phyloP scores from a whole-genome alignment of 108 stramenopile genomes.

The Cylindrotheca closterium region DNA sequence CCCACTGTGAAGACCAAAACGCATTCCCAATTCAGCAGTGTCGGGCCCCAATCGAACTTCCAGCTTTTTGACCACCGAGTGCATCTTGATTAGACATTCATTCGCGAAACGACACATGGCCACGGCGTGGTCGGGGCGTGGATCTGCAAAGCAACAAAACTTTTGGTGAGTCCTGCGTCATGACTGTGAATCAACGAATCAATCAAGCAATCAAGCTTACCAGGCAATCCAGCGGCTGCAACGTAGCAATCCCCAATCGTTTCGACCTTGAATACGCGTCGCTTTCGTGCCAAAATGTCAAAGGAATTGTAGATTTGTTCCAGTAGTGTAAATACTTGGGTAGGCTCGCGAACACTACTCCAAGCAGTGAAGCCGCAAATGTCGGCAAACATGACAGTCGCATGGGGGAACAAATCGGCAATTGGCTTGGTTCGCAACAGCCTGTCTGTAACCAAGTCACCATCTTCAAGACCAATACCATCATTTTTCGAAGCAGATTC shows the following conservation, averaged over 20 bases:
- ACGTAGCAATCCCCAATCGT: not conserved
- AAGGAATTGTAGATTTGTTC: constrained; percentile 29
- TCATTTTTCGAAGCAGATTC: not conserved
- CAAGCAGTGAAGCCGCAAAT: constrained; percentile 15
- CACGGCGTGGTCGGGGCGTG: constrained; percentile 16
- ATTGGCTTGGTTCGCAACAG: not conserved
- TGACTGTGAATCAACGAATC: too few relatives aligned
- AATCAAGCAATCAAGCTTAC: too few relatives aligned
- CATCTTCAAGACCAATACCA: not conserved
- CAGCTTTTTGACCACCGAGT: constrained; percentile 1
- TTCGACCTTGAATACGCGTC: constrained; percentile 3
- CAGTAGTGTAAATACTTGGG: constrained; percentile 27
- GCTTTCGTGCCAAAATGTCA: constrained; percentile 13
- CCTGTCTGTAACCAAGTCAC: not conserved
- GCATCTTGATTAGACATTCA: constrained; percentile 15
- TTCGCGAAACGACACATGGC: constrained; percentile 17
- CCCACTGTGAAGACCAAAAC: constrained; percentile 6
- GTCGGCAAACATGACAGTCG: constrained; percentile 5
- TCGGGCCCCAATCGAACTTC: constrained; percentile 7
- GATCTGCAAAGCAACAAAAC: constrained; percentile 1
- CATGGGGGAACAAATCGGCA: not conserved
- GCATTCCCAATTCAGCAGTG: constrained; percentile 6
- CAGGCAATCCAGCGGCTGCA: not conserved
- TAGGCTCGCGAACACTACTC: constrained; percentile 28
- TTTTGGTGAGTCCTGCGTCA: too few relatives aligned